phyloP scores from a whole-genome alignment of 1,284 basidiomycete species.

The Cerrena zonata region DNA sequence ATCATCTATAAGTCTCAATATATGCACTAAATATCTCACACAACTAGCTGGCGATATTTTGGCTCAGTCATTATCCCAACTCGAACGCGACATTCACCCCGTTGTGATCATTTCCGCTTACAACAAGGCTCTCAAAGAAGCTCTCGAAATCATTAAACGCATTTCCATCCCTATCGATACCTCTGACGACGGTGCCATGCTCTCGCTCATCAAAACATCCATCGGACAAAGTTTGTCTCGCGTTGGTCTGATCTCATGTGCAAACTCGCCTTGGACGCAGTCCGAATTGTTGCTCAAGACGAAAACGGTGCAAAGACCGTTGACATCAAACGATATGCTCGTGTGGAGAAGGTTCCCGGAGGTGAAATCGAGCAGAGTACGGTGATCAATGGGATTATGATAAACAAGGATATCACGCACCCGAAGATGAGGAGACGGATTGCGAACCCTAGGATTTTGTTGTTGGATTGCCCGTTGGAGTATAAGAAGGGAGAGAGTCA shows the following conservation, averaged over 20 bases:
- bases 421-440: slow-evolving; percentile 94
- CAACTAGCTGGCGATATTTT: slow-evolving; percentile 89
- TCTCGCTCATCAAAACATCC: slow-evolving; percentile 94
- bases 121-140: slow-evolving; percentile 90
- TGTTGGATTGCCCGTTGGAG: slow-evolving; percentile 94
- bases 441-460: slow-evolving; percentile 81
- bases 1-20: not conserved
- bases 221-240: slow-evolving; percentile 98
- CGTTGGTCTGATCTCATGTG: slow-evolving; percentile 99
- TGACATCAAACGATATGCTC: slow-evolving; percentile 95
- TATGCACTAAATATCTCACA: not conserved
- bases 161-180: slow-evolving; percentile 91
- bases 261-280: slow-evolving; percentile 85
- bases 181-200: slow-evolving; percentile 85
- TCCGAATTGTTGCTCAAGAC: slow-evolving; percentile 74
- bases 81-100: slow-evolving; percentile 95
- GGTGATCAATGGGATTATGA: slow-evolving; percentile 88
- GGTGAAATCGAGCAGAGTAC: slow-evolving; percentile 92
- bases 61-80: slow-evolving; percentile 87
- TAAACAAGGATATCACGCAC: slow-evolving; percentile 99
- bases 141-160: slow-evolving; percentile 80
- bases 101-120: slow-evolving; percentile 98
- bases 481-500: slow-evolving; percentile 99
- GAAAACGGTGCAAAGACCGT: slow-evolving; percentile 75
- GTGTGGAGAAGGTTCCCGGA: slow-evolving; percentile 95